Evolutionary conservation across 2,329 filamentous ascomycete species (phyloP), one percentile per base, ranked within the genome.

Genomic region (Plenodomus tracheiphilus): DNA sequence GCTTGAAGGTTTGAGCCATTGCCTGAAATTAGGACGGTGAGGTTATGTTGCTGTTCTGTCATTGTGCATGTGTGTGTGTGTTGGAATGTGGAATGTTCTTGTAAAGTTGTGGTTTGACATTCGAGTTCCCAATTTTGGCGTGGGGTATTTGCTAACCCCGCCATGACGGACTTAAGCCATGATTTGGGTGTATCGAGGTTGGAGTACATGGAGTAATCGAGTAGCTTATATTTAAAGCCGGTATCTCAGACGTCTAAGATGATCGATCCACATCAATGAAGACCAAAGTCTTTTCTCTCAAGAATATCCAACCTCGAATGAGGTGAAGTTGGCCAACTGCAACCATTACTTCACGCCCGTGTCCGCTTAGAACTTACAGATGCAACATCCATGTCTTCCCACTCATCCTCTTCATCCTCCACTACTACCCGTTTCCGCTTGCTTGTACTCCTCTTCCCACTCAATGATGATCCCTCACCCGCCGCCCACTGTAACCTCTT

Each of bases 1-100:
- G 88, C 88, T 77, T 93, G 88, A 17, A 92, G 83, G 69, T 93
- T 93, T 34, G 86, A 85, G 61, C 89, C 89, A 58, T 81, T 85
- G 71, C 89, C 70, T 34, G 71, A 74, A 30, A 74, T 71, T 16
- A 90, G 82, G 59, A 89, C 83, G 43, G 85, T 80, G 60, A 89
- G 79, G 47, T 81, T 82, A 62, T 74, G 66, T 36, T 69, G 68
- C 8, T 64, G 45, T 21, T 56, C 45, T 37, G 65, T 16, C 65
- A 68, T 68, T 36, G 8, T 46, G 22, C 9, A 35, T 19, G 22
- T 43, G 38, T 22, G n/a, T n/a, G 28, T 36, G 11, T 32, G 3
- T 20, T 25, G 35, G 41, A 32, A 32, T 32, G 22, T 25, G 28
- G 28, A 11, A 32, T 32, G 11, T n/a, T 15, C 13, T 15, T 11